Evolutionary conservation across 2,329 filamentous ascomycete genomes (phyloP), one percentile per base, ranked within the genome.

Genomic region (Orbilia oligospora): DNA sequence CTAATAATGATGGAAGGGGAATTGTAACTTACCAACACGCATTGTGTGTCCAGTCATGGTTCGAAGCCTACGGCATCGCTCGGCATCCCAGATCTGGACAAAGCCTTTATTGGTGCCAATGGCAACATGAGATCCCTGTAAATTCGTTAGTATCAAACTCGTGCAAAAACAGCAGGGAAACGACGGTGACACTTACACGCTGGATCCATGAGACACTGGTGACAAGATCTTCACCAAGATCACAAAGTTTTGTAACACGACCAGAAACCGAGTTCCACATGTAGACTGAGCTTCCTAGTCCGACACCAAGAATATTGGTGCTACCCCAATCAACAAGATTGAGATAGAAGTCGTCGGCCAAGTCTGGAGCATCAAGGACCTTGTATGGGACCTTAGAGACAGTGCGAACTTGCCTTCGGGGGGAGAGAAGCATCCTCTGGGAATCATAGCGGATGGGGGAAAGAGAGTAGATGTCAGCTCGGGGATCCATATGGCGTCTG

Each of bases 151-250:
- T 81, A 61, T 71, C 49, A 63, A 44, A 46, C 3, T 12, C 3
- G 67, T 51, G 14, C 3, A 48, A 36, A 12, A 6, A 49, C 53
- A 3, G 9, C 55, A 4, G 44, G n/a, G 36, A 24, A 27, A 30
- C n/a, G 18, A 76, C 10, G 36, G 51, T 24, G 14, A 36, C 41
- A 81, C 86, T 83, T 84, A 88, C 87, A 79, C 96, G 91, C 85
- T 99, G 96, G 82, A 99, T 99, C 96, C 96, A 99, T 71, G 92
- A 97, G 10, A 99, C 96, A 82, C 94, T 97, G 1, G 96, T 99
- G 0, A 99, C 95, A 0, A 91, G 94, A 83, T 99, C 96, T 82
- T 97, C 94, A 93, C 91, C 81, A 12, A 98, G 87, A 55, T 97
- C 95, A 85, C 96, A 98, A 9, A 99, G 88, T 85, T 97, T 97